Conservation (phyloP, 2,329 filamentous ascomycete species). For the Dissoconium aciculare region DNA sequence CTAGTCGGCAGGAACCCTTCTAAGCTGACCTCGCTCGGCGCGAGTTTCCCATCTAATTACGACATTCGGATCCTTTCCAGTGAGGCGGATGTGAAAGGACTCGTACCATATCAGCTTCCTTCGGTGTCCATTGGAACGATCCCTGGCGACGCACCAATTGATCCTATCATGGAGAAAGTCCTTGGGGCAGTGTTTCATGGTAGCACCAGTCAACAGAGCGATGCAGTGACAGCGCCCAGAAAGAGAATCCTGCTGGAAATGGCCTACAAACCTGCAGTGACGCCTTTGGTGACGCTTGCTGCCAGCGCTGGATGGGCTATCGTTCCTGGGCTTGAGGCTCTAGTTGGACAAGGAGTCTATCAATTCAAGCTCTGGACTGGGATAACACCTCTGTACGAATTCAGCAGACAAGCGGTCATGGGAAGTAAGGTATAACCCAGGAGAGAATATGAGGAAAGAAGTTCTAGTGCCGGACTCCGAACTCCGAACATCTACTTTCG, state of each 20-base stretch:
- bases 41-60: slow-evolving; percentile 60
- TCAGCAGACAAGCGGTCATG: slow-evolving; percentile 43
- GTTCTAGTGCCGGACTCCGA: no score
- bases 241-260: slow-evolving; percentile 66
- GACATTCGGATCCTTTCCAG: slow-evolving; percentile 50
- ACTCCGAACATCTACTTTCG: no score
- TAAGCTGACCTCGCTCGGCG: slow-evolving; percentile 53
- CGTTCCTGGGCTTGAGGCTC: slow-evolving; percentile 74
- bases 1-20: slow-evolving; percentile 60
- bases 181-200: slow-evolving; percentile 43
- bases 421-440: slow-evolving; percentile 12
- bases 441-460: no score
- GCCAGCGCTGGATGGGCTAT: slow-evolving; percentile 58
- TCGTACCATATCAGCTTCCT: slow-evolving; percentile 38
- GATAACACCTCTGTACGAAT: slow-evolving; percentile 56
- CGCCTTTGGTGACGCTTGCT: slow-evolving; percentile 72
- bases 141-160: slow-evolving; percentile 73
- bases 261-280: slow-evolving; percentile 84
- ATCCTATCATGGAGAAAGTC: slow-evolving; percentile 51
- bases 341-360: slow-evolving; percentile 71
- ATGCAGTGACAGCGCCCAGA: no score
- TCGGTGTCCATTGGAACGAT: slow-evolving; percentile 77
- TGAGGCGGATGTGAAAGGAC: slow-evolving; percentile 34
- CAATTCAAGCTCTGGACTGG: slow-evolving; percentile 70
- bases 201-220: no score